Evolutionary conservation across 352 stramenopile species (phyloP).

Genomic region (Globisporangium mamillatum): DNA sequence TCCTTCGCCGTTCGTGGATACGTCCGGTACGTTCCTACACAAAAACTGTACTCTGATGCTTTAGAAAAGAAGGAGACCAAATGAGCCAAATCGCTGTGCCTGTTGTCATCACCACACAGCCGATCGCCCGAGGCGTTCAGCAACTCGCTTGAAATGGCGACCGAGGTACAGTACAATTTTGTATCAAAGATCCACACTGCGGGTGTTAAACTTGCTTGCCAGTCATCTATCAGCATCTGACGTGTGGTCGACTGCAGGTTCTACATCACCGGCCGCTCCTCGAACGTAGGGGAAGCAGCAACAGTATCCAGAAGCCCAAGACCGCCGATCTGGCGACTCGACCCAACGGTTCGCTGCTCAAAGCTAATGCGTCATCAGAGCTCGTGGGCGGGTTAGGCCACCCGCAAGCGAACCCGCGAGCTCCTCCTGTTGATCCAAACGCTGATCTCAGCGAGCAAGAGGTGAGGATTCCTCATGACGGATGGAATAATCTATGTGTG

Average conservation of each 20-base stretch:
- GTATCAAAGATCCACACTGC: background rate
- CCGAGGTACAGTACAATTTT: background rate
- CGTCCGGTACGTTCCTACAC: slow-evolving; percentile 36
- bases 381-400: background rate
- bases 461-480: slow-evolving; percentile 16
- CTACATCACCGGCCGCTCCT: slow-evolving; percentile 5
- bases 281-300: slow-evolving; percentile 7
- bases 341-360: background rate
- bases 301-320: slow-evolving; percentile 15
- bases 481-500: background rate
- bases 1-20: slow-evolving; percentile 41
- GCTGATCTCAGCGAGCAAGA: slow-evolving; percentile 38
- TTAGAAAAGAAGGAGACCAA: background rate
- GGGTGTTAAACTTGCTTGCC: background rate
- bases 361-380: slow-evolving; percentile 3
- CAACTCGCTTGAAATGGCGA: slow-evolving; percentile 14
- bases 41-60: background rate
- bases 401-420: background rate
- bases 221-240: background rate
- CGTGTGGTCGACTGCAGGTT: background rate
- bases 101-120: background rate
- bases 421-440: slow-evolving; percentile 10
- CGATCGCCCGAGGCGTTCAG: slow-evolving; percentile 12
- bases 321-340: slow-evolving; percentile 8
- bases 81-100: background rate